Base-by-base conservation (phyloP, 768 basidiomycete genomes). In the Antrodiella citrinella region DNA sequence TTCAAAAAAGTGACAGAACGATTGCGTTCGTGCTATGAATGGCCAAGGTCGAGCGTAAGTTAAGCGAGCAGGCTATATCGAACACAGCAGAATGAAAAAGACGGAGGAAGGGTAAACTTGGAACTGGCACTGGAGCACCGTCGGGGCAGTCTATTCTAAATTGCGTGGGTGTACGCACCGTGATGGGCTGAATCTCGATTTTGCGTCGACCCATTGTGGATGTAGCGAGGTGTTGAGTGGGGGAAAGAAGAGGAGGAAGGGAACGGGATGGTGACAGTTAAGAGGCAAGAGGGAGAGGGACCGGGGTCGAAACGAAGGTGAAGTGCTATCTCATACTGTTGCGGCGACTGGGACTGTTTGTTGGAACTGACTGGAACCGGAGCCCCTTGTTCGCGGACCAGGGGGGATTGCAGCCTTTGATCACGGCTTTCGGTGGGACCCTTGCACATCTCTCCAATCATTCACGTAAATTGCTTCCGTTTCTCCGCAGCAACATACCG, bases 1-100 rank as follows among this genome's bases (percentile, higher is more conserved):
- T 91, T 91, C 72, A 91, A 73, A 76, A 91, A 91, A 59, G 89
- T 91, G 65, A 91, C 89, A 54, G 86, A 85, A 59, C 89, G 84
- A 67, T 91, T 91, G 70, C 89, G 83, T 70, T 91, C 89, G 71
- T 91, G 86, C 88, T 91, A 75, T 69, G 70, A 66, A 69, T 71
- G 74, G 67, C 49, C 48, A 50, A 44, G n/a, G n/a, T n/a, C n/a
- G n/a, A n/a, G n/a, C n/a, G 45, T 45, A 49, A 51, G 52, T 52
- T 52, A 51, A 47, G 51, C 67, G 61, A 65, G 67, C 65, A 58
- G 64, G 62, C 54, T 26, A 41, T 30, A 24, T 44, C 60, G 55
- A 58, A 58, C 25, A 45, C 35, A 18, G 13, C 18, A 53, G 55
- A 54, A 47, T 4, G 52, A 22, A 47, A 47, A 47, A 48, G 60